Evolutionary conservation across 805 yeast species (phyloP), one percentile per base, ranked within the genome.

Genomic region (Spathaspora passalidarum): DNA sequence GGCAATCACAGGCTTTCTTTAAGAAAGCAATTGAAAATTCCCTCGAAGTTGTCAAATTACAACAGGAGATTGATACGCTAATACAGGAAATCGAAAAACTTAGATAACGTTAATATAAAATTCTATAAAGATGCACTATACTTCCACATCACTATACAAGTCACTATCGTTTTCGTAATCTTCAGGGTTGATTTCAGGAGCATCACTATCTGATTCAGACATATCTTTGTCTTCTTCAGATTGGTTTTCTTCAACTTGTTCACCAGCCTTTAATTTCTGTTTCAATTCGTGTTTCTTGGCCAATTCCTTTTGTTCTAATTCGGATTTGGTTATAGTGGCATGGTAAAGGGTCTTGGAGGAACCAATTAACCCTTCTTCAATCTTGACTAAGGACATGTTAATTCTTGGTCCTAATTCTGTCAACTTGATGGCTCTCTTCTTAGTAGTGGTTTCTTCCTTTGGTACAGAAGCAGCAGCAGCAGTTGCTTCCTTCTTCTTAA

Each of bases 371-470:
- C 94, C 96, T 60, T 92, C 98, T 66, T 92, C 97, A 44, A 94
- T 88, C 69, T 94, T 94, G 42, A 85, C 70, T 47, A 94, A 70
- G 43, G 81, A 73, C 65, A 94, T 70, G 54, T 79, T 81, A 65
- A 94, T 67, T 53, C 99, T 78, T 32, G 99, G 99, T 0, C 99
- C 99, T 41, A 92, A 71, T 65, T 94, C 99, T 1, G 92, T 88
- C 42, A 94, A 73, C 62, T 89, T 91, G 55, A 94, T 88, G 1
- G 99, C 98, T 57, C 87, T 81, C 66, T 89, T 90, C 26, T 67
- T 60, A 43, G 78, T 66, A 16, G 61, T 36, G 13, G 34, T 7
- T 8, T 29, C 34, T 29, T 29, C 34, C 34, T 29, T 29, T 11
- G 43, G 26, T 3, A 4, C 22, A 14, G n/a, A 11, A 32, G 62